phyloP scores from a whole-genome alignment of 805 yeast species.

The Suhomyces prunicola region DNA sequence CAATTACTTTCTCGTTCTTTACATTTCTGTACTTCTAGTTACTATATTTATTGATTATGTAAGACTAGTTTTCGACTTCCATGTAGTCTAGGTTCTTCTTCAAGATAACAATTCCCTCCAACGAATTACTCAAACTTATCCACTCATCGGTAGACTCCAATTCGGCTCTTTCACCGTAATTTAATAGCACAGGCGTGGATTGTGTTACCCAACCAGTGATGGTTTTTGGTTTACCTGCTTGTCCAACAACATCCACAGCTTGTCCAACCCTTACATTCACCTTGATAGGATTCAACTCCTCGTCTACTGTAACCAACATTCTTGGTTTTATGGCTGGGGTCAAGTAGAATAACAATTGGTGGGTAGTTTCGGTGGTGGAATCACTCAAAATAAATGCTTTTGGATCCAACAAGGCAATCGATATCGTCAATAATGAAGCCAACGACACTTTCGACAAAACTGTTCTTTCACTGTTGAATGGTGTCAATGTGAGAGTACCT shows the following conservation, averaged over 20 bases:
- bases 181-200: slow-evolving; percentile 91
- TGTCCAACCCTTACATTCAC: slow-evolving; percentile 98
- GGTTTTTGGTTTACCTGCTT: slow-evolving; percentile 98
- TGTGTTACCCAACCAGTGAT: slow-evolving; percentile 99
- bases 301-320: slow-evolving; percentile 89
- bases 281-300: slow-evolving; percentile 83
- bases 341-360: slow-evolving; percentile 78
- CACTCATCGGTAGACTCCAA: slow-evolving; percentile 87
- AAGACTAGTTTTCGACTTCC: slow-evolving; percentile 46
- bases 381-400: slow-evolving; percentile 73
- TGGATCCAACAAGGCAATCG: slow-evolving; percentile 84
- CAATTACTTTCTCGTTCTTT: no score
- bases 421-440: slow-evolving; percentile 82
- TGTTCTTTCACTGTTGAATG: slow-evolving; percentile 85
- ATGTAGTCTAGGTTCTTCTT: slow-evolving; percentile 85
- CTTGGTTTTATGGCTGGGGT: slow-evolving; percentile 91
- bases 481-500: slow-evolving; percentile 87
- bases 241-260: slow-evolving; percentile 98
- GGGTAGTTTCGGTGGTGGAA: slow-evolving; percentile 46
- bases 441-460: slow-evolving; percentile 84
- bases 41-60: background rate
- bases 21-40: background rate
- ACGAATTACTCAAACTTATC: slow-evolving; percentile 69
- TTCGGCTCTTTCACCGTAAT: slow-evolving; percentile 95
- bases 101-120: slow-evolving; percentile 92